These are phyloP conservation scores for Lophiostoma macrostomum DNA, from an alignment of 495 filamentous ascomycete species.

Conservation along the genomic window DNA sequence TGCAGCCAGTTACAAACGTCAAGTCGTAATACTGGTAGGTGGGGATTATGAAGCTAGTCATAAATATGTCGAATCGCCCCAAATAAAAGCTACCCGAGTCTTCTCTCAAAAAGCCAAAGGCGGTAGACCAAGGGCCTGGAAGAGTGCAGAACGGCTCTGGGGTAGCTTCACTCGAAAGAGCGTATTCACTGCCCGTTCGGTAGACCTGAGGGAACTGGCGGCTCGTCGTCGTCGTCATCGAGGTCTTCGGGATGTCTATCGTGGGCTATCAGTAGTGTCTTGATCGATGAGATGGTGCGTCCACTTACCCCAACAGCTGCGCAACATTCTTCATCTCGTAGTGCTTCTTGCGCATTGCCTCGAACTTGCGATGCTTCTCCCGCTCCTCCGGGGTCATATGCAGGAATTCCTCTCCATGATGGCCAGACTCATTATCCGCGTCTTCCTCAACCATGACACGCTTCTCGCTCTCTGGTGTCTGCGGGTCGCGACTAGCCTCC, in stretches of 20 bases:
- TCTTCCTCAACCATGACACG: constrained; percentile 74
- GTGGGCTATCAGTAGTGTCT: constrained; percentile 4
- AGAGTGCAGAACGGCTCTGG: too few relatives aligned
- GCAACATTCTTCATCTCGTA: constrained; percentile 99
- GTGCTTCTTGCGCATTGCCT: constrained; percentile 86
- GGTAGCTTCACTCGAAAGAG: too few relatives aligned
- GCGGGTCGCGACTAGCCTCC: constrained; percentile 36
- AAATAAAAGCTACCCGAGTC: too few relatives aligned
- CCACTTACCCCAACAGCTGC: constrained; percentile 67
- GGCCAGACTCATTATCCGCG: constrained; percentile 48
- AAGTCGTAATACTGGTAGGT: too few relatives aligned
- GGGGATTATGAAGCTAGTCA: too few relatives aligned
- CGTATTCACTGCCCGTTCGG: constrained; percentile 30
- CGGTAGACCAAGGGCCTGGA: too few relatives aligned
- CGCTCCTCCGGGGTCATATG: constrained; percentile 71
- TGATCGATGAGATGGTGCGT: neutral
- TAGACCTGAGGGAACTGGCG: constrained; percentile 1
- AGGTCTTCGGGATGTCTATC: constrained; percentile 39
- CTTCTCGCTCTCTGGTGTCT: constrained; percentile 58
- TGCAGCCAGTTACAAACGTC: too few relatives aligned
- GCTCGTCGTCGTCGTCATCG: constrained; percentile 37
- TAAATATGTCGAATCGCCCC: too few relatives aligned
- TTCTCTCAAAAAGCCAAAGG: too few relatives aligned
- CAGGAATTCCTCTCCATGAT: constrained; percentile 54
- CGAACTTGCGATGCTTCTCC: constrained; percentile 88